Conservation (phyloP, 805 yeast species). For the Suhomyces canberraensis region DNA sequence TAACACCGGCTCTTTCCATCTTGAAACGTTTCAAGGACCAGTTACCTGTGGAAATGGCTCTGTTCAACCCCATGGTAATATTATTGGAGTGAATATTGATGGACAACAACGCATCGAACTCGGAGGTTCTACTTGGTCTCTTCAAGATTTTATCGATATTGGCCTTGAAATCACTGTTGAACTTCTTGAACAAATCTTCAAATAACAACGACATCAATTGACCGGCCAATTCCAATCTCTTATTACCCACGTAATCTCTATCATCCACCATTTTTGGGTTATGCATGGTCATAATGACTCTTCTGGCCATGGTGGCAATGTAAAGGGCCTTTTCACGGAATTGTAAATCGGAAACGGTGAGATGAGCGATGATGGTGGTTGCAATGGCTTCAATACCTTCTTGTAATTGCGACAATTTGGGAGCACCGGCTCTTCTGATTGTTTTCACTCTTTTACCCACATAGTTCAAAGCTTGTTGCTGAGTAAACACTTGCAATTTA, state of each 20-base stretch:
- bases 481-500: constrained; percentile 79
- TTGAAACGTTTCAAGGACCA: constrained; percentile 98
- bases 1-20: constrained; percentile 99
- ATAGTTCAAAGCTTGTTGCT: constrained; percentile 88
- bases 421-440: constrained; percentile 79
- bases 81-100: constrained; percentile 90
- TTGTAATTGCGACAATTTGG: constrained; percentile 74
- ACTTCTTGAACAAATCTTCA: constrained; percentile 96
- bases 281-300: constrained; percentile 93
- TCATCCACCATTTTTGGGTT: constrained; percentile 96
- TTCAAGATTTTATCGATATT: constrained; percentile 90
- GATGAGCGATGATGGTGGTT: constrained; percentile 92
- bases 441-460: constrained; percentile 92
- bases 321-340: constrained; percentile 93
- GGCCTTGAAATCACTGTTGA: constrained; percentile 91
- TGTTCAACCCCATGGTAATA: constrained; percentile 88
- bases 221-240: constrained; percentile 95
- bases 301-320: constrained; percentile 93
- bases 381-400: constrained; percentile 98
- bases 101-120: constrained; percentile 87
- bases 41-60: constrained; percentile 98
- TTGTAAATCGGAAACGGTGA: constrained; percentile 78
- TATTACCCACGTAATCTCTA: constrained; percentile 97
- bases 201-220: constrained; percentile 92
- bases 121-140: constrained; percentile 91